phyloP scores from a whole-genome alignment of 352 stramenopile species.

The Phytophthora brassicae region DNA sequence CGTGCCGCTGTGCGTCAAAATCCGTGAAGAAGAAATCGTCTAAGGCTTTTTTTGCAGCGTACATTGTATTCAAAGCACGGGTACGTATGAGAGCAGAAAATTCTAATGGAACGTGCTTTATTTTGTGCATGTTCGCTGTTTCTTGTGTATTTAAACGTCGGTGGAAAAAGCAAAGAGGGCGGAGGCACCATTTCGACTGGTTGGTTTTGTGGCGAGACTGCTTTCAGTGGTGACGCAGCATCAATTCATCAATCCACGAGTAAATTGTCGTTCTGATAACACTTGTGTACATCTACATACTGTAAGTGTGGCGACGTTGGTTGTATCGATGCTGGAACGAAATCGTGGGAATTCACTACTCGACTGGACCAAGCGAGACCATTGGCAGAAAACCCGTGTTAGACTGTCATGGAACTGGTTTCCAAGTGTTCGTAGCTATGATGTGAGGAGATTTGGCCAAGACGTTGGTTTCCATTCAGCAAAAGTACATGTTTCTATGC shows the following conservation, averaged over 20 bases:
- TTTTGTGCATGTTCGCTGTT: not conserved
- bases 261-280: not conserved
- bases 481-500: too few relatives aligned
- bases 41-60: slow-evolving; percentile 21
- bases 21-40: slow-evolving; percentile 51
- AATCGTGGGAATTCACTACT: too few relatives aligned
- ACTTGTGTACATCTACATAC: too few relatives aligned
- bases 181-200: slow-evolving; percentile 1
- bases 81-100: slow-evolving; percentile 13
- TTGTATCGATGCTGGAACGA: too few relatives aligned
- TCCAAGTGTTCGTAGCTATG: too few relatives aligned
- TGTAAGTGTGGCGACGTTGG: too few relatives aligned
- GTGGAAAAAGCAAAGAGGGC: slow-evolving; percentile 10
- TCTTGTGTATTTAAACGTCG: not conserved
- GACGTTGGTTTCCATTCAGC: too few relatives aligned
- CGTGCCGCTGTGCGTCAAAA: slow-evolving; percentile 44
- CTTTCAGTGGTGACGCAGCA: slow-evolving; percentile 18
- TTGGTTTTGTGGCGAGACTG: slow-evolving; percentile 8
- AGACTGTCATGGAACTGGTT: too few relatives aligned
- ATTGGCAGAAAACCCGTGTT: too few relatives aligned
- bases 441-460: too few relatives aligned
- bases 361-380: too few relatives aligned
- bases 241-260: slow-evolving; percentile 21
- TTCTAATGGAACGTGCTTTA: slow-evolving; percentile 11
- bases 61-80: not conserved